Evolutionary conservation across 129 eudicot species (phyloP), one percentile per base, ranked within the genome.

Genomic region (Scalesia atractyloides): DNA sequence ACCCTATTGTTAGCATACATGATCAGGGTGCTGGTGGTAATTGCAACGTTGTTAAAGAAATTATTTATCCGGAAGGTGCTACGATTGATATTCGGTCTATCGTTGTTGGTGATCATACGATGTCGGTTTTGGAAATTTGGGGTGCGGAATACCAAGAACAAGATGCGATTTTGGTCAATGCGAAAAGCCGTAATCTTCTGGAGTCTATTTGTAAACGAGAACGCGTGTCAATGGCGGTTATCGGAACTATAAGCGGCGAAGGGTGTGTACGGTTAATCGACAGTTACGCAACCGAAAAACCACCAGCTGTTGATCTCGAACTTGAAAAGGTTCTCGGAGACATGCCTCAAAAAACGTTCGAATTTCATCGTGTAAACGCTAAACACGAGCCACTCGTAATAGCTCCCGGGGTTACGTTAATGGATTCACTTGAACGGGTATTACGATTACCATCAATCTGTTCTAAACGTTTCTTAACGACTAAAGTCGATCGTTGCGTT

Each of bases 1-100:
- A 93, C 62, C 98, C 98, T 16, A 86, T 93, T 49, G 79, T 93
- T 4, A 89, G 95, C 69, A 93, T 93, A 66, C 98, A 93, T 9
- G 98, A 93, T 77, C 96, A 93, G 73, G 98, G 98, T 46, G 98
- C 98, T 2, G 98, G 98, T 77, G 96, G 98, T 60, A 93, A 89
- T 52, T 93, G 98, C 74, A 89, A 93, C 53, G 98, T 93, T 18
- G 98, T 93, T 36, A 93, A 93, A 73, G 98, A 93, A 76, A 93
- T 93, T 12, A 93, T 93, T 16, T 86, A 89, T 18, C 98, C 98
- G 0, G 63, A 93, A 76, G 98, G 98, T 67, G 98, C 92, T 37
- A 76, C 83, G 13, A 93, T 93, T 37, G 96, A 93, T 75, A 87
- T 93, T 30, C 80, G 98, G 85, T 82, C 92, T 24, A 68, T 93